Conservation (phyloP, 2,329 filamentous ascomycete species). For the Leptographium procerum region DNA sequence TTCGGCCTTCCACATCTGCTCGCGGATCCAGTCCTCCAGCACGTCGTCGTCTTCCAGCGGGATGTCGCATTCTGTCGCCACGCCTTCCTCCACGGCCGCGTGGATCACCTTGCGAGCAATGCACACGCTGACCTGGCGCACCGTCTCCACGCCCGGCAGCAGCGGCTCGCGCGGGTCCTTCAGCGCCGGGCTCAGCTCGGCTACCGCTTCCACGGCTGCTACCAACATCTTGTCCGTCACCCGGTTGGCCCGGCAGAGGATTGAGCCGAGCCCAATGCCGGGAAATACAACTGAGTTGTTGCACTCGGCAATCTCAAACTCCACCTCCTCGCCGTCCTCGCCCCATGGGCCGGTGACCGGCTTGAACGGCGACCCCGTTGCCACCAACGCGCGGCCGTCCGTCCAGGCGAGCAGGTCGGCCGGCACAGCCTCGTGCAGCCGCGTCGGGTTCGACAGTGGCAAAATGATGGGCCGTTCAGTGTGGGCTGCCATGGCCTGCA, state of each 20-base stretch:
- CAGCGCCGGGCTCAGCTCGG: constrained; percentile 59
- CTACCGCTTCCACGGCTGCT: constrained; percentile 63
- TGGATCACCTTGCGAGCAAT: constrained; percentile 68
- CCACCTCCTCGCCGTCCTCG: constrained; percentile 28
- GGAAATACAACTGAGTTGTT: constrained; percentile 84
- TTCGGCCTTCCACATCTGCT: constrained; percentile 69
- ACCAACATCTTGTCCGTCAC: constrained; percentile 73
- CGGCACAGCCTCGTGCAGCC: constrained; percentile 71
- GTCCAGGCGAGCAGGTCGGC: constrained; percentile 71
- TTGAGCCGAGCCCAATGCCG: constrained; percentile 69
- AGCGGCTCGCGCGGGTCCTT: constrained; percentile 51
- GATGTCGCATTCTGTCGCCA: constrained; percentile 55
- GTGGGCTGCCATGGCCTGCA: constrained; percentile 65
- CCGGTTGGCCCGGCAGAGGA: constrained; percentile 55
- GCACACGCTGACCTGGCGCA: constrained; percentile 63
- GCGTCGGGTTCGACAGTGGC: constrained; percentile 76
- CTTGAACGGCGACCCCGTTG: constrained; percentile 73
- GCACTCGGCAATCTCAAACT: constrained; percentile 58
- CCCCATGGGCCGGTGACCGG: constrained; percentile 55
- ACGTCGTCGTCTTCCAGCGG: constrained; percentile 43
- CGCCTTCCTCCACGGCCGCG: constrained; percentile 55
- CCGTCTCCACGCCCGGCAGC: constrained; percentile 64
- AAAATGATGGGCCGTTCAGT: constrained; percentile 65
- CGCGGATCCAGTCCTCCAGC: constrained; percentile 59
- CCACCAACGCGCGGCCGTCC: constrained; percentile 62